Evolutionary conservation across 257 asterid genomes (phyloP), one percentile per base, ranked within the genome.

Genomic region (Eustoma russellianum): DNA sequence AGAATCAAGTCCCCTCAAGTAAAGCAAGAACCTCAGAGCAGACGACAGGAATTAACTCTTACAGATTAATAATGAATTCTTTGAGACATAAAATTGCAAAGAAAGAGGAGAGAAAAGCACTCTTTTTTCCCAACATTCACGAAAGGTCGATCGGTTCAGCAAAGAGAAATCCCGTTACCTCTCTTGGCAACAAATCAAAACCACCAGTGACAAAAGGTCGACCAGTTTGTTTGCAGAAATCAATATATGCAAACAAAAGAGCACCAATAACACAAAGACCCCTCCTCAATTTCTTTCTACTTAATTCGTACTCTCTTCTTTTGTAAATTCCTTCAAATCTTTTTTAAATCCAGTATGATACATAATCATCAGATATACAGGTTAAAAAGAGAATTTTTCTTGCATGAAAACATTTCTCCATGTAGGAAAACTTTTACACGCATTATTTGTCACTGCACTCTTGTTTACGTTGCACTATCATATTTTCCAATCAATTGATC

Each of bases 41-140:
- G 33, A 60, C 38, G 41, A 51, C 66, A 60, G 48, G 35, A 51
- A 65, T 57, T 41, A 41, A 35, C 12, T 16, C 46, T 17, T 14
- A 52, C 15, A 43, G 46, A 16, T 47, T 52, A 40, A 15, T 9
- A 51, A 33, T 56, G 60, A 55, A 30, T 52, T 46, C 15, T 16
- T 11, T 46, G 15, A 38, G 18, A 61, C 49, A 46, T 2, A 50
- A 62, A 45, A 66, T 65, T 52, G 68, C 71, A 46, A 45, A 61
- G 35, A 46, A 43, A 41, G 56, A 50, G 33, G 33, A 41, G 38
- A 9, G 41, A 56, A 73, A 53, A 17, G 50, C 35, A 15, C 56
- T 59, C 66, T 71, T 62, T 70, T 74, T 68, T 63, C 70, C 81
- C 74, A 76, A 71, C 13, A 74, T 69, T 74, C 67, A 56, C 63